A percentile compares a stretch with the other conserved stretches of the same genome.
Evolutionary conservation across 2,329 filamentous ascomycete genomes (phyloP).

Genomic region (Acrodontium crateriforme): DNA sequence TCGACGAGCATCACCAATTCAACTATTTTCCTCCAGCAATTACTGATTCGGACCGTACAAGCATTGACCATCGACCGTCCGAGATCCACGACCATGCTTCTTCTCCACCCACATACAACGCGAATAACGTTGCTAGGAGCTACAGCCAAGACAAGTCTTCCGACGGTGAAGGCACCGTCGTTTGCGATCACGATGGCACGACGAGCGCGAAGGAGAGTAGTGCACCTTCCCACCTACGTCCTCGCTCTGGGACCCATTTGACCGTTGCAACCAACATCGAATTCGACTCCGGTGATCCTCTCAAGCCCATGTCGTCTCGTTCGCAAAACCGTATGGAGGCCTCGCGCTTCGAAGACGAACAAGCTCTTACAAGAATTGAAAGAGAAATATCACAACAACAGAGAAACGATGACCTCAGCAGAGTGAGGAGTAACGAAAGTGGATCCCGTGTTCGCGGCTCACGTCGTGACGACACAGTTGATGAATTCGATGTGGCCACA

Average conservation of each 20-base stretch:
- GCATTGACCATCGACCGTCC: constrained; percentile 3
- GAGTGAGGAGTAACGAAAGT: constrained; percentile 26
- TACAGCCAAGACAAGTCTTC: constrained; percentile 15
- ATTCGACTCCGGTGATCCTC: constrained; percentile 13
- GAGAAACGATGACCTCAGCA: constrained; percentile 21
- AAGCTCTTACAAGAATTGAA: constrained; percentile 52
- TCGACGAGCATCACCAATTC: constrained; percentile 22
- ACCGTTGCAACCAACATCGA: constrained; percentile 24
- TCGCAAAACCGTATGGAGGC: constrained; percentile 46
- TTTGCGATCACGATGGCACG: constrained; percentile 16
- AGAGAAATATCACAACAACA: constrained; percentile 42
- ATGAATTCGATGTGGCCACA: constrained; percentile 54
- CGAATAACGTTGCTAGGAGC: constrained; percentile 13
- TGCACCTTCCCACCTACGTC: too few species aligned
- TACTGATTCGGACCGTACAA: constrained; percentile 6
- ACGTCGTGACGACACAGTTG: constrained; percentile 39
- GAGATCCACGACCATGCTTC: constrained; percentile 5
- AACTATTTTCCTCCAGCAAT: constrained; percentile 17
- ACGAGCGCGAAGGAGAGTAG: constrained; percentile 3
- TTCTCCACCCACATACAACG: constrained; percentile 20
- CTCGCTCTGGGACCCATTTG: constrained; percentile 27
- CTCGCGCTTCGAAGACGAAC: constrained; percentile 49
- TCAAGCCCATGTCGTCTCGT: constrained; percentile 30
- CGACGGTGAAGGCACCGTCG: constrained; percentile 23
- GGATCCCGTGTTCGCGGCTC: constrained; percentile 40